Conservation (phyloP, 108 stramenopile genomes). For the Skeletonema grethae region DNA sequence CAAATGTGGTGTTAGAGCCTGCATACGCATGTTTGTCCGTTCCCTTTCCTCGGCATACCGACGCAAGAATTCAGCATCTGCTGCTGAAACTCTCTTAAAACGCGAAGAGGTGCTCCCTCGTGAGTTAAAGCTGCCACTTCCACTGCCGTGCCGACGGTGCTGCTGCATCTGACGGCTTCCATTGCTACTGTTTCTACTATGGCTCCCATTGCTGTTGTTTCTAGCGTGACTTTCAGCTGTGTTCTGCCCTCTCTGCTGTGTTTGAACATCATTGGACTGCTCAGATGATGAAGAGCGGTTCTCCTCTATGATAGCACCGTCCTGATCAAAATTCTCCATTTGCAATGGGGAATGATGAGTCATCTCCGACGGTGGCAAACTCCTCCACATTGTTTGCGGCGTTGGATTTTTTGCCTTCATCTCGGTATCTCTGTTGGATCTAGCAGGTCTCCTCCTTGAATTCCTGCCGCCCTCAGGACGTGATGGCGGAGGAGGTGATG, state of each 20-base stretch:
- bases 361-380: background rate
- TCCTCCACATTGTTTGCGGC: background rate
- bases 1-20: background rate
- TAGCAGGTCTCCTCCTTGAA: background rate
- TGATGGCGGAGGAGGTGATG: background rate
- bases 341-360: background rate
- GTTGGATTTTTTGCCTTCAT: background rate
- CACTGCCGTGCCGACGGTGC: background rate
- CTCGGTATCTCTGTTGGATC: background rate
- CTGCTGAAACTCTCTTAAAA: constrained; percentile 6
- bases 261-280: background rate
- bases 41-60: constrained; percentile 40
- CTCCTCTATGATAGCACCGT: background rate
- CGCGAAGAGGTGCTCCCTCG: background rate
- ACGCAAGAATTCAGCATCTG: constrained; percentile 37
- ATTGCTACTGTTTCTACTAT: background rate
- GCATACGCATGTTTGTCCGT: constrained; percentile 18
- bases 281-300: background rate
- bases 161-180: background rate
- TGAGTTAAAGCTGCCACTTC: constrained; percentile 6
- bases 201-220: background rate
- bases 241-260: constrained; percentile 6
- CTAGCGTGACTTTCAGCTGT: background rate
- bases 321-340: constrained; percentile 2
- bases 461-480: background rate